Conservation (phyloP, 176 grass and related monocot genomes). For the Zoysia pacifica region DNA sequence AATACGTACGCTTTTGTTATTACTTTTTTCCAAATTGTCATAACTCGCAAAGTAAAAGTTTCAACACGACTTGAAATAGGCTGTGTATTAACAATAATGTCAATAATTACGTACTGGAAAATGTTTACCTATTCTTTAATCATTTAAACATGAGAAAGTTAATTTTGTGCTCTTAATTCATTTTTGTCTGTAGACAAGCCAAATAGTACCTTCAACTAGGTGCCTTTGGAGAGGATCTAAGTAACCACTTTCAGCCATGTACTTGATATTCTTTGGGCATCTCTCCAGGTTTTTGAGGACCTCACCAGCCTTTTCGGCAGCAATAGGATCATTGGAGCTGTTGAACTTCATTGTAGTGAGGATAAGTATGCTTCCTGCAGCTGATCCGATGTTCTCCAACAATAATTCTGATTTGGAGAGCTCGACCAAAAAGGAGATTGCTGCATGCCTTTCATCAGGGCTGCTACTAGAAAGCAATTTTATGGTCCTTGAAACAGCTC, state of each 20-base stretch:
- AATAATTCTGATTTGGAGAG: slow-evolving; percentile 70
- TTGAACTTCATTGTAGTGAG: slow-evolving; percentile 91
- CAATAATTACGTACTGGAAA: too few species aligned
- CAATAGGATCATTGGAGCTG: slow-evolving; percentile 51
- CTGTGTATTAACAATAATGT: background rate
- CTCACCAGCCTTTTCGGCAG: slow-evolving; percentile 62
- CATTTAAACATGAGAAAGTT: background rate
- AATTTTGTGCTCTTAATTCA: background rate
- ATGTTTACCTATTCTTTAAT: background rate
- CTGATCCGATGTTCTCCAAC: slow-evolving; percentile 62
- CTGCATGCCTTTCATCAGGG: slow-evolving; percentile 64
- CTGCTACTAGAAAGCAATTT: slow-evolving; percentile 71
- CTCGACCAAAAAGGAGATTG: slow-evolving; percentile 75
- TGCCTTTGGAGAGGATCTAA: slow-evolving; percentile 82
- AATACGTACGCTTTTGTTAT: background rate
- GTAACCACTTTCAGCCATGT: slow-evolving; percentile 92
- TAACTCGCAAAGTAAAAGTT: background rate
- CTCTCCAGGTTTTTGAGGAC: slow-evolving; percentile 83
- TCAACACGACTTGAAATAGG: background rate
- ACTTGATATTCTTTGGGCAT: slow-evolving; percentile 83
- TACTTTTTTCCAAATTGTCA: background rate
- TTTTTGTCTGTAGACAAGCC: background rate
- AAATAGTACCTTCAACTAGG: slow-evolving; percentile 77
- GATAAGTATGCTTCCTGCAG: slow-evolving; percentile 67
- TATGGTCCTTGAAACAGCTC: slow-evolving; percentile 60